Percentiles rank a stretch among this genome's conserved stretches.
These are phyloP conservation scores for Trametes punicea DNA, from an alignment of 768 basidiomycete genomes.

Conservation along the genomic window DNA sequence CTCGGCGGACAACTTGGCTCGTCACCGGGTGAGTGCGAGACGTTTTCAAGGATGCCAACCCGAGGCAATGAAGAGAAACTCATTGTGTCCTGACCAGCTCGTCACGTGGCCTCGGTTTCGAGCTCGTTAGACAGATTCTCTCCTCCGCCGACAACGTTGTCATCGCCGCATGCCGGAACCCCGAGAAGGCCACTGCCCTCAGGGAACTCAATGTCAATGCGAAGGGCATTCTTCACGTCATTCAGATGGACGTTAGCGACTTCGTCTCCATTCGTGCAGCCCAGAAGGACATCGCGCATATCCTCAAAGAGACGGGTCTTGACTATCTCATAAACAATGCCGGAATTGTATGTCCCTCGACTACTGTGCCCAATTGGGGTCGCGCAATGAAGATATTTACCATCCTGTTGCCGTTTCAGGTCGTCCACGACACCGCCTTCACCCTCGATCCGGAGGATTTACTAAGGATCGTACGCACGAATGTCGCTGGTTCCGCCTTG, in stretches of 20 bases:
- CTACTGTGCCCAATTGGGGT: neutral
- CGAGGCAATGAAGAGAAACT: neutral
- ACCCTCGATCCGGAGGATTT: conserved; percentile 27
- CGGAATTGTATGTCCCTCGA: conserved; percentile 29
- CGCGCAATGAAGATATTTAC: neutral
- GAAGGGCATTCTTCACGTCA: conserved; percentile 31
- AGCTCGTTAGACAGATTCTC: conserved; percentile 26
- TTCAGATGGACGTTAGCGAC: conserved; percentile 31
- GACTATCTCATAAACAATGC: conserved; percentile 42
- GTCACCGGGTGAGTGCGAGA: conserved; percentile 23
- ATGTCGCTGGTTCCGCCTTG: conserved; percentile 36
- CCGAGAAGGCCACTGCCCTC: conserved; percentile 22
- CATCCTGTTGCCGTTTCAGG: neutral
- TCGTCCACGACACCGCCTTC: conserved; percentile 29
- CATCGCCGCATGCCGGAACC: conserved; percentile 31
- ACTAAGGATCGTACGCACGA: conserved; percentile 27
- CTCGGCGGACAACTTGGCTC: conserved; percentile 18
- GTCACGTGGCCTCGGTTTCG: conserved; percentile 31
- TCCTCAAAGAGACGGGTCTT: conserved; percentile 31
- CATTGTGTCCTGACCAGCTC: conserved; percentile 18
- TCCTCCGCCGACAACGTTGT: conserved; percentile 23
- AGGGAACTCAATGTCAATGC: conserved; percentile 20
- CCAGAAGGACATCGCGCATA: conserved; percentile 21
- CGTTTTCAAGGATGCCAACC: neutral
- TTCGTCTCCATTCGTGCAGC: conserved; percentile 27